Evolutionary conservation across 768 basidiomycete species (phyloP), one percentile per base, ranked within the genome.

Genomic region (Suillus bovinus): DNA sequence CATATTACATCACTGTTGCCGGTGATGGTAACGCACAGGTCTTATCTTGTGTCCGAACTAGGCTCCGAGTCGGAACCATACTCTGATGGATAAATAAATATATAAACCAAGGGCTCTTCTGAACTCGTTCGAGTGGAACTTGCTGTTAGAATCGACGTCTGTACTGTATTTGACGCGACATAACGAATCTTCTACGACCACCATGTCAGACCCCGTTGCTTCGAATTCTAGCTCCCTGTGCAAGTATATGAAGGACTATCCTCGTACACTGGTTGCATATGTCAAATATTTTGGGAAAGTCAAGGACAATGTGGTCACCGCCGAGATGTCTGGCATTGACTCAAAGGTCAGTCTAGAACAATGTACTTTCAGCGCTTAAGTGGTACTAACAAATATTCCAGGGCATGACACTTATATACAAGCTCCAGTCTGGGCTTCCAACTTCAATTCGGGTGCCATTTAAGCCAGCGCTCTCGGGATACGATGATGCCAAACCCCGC

Each of bases 201-300:
- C 29, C 63, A 88, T 88, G 87, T 67, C 84, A 8, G 91, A 93
- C 70, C 84, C 90, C 10, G 90, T 93, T 0, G 88, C 88, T 31
- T 50, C 49, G 17, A 50, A 50, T 1, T 50, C 27, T 10, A 17
- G 49, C 8, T 94, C 92, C 71, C 80, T 94, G 47, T 84, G 84
- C 72, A 89, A 86, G 84, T 94, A 94, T 78, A 93, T 68, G 49
- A 50, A 50, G 17, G 17, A 50, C 27, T 4, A 29, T 20, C 89
- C 89, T 0, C 91, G 93, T 70, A 93, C 92, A 2, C 79, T 94
- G 66, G 90, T 94, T 39, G 90, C 90, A 4, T 94, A 93, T 67
- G 90, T 50, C 27, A 50, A 29, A 5, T 50, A 50, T 50, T 50
- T 50, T 4, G 49, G 49, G 49, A 86, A 88, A 65, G 81, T 91